Conservation (phyloP, 805 yeast genomes). For the Ogataea methylovora region DNA sequence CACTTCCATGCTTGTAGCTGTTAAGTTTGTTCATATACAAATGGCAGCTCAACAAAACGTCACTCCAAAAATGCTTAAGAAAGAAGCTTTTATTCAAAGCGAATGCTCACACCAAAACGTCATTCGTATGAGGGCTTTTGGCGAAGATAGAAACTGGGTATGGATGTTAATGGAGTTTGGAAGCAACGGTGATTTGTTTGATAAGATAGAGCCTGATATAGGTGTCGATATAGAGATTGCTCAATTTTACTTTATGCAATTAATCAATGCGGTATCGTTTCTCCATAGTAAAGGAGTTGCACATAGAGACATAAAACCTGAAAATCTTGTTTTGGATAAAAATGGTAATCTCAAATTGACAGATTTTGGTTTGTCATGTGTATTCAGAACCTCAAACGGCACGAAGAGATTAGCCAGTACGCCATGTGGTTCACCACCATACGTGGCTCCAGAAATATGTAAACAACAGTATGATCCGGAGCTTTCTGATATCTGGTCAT, state of each 20-base stretch:
- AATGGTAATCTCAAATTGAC: conserved; percentile 65
- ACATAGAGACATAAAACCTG: conserved; percentile 64
- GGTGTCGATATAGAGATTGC: conserved; percentile 63
- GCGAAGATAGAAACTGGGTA: conserved; percentile 47
- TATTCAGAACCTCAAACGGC: conserved; percentile 43
- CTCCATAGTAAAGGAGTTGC: conserved; percentile 60
- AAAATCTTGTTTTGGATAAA: conserved; percentile 54
- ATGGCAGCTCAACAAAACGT: conserved; percentile 25
- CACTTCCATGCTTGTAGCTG: conserved; percentile 40
- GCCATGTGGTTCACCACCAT: conserved; percentile 70
- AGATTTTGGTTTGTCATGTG: conserved; percentile 70
- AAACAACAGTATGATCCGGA: conserved; percentile 47
- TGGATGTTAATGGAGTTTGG: conserved; percentile 67
- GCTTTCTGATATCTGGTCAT: conserved; percentile 59
- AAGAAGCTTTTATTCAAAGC: conserved; percentile 54
- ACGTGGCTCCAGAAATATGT: conserved; percentile 69
- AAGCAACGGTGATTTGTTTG: conserved; percentile 70
- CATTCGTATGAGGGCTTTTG: conserved; percentile 45
- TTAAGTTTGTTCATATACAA: conserved; percentile 44
- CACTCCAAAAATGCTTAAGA: conserved; percentile 29
- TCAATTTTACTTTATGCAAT: conserved; percentile 61
- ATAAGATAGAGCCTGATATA: conserved; percentile 68
- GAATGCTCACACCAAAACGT: conserved; percentile 57
- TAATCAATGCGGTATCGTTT: conserved; percentile 51
- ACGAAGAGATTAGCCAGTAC: conserved; percentile 37